Conservation (phyloP, 2,329 filamentous ascomycete species). For the Paradendryphiella salina region DNA sequence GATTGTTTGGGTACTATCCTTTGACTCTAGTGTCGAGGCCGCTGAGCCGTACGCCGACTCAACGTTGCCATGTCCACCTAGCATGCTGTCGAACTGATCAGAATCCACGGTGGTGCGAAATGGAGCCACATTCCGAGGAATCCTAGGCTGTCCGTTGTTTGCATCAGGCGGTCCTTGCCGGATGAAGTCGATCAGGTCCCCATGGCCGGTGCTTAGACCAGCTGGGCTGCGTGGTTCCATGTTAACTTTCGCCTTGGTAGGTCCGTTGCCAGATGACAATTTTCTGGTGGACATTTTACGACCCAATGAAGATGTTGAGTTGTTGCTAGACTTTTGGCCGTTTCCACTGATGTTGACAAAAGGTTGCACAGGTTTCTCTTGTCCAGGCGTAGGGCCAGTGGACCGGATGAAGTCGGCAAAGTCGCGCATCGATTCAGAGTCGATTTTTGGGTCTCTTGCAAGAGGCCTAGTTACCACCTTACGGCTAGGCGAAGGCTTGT, state of each 20-base stretch:
- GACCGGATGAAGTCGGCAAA: slow-evolving; percentile 89
- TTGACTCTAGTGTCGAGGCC: slow-evolving; percentile 43
- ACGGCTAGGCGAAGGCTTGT: slow-evolving; percentile 32
- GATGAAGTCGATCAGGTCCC: slow-evolving; percentile 94
- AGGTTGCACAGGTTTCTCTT: slow-evolving; percentile 41
- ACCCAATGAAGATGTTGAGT: slow-evolving; percentile 33
- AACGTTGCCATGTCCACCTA: slow-evolving; percentile 38
- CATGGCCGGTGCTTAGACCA: slow-evolving; percentile 67
- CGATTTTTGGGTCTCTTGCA: slow-evolving; percentile 73
- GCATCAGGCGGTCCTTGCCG: slow-evolving; percentile 74
- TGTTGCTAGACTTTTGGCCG: slow-evolving; percentile 21
- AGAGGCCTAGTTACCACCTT: slow-evolving; percentile 37
- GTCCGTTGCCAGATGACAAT: slow-evolving; percentile 25
- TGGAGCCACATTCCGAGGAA: slow-evolving; percentile 79
- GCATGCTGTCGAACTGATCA: slow-evolving; percentile 64
- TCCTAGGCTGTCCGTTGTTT: slow-evolving; percentile 66
- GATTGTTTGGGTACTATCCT: slow-evolving; percentile 61
- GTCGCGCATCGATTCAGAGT: slow-evolving; percentile 73
- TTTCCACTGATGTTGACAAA: slow-evolving; percentile 35
- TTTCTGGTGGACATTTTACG: slow-evolving; percentile 36
- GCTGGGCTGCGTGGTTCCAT: slow-evolving; percentile 67
- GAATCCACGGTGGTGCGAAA: slow-evolving; percentile 86
- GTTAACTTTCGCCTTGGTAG: slow-evolving; percentile 34
- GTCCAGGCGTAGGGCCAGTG: slow-evolving; percentile 63
- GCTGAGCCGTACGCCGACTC: slow-evolving; percentile 44